These are phyloP conservation scores for Exophiala alcalophila DNA, from an alignment of 2,329 filamentous ascomycete species.

Conservation along the genomic window DNA sequence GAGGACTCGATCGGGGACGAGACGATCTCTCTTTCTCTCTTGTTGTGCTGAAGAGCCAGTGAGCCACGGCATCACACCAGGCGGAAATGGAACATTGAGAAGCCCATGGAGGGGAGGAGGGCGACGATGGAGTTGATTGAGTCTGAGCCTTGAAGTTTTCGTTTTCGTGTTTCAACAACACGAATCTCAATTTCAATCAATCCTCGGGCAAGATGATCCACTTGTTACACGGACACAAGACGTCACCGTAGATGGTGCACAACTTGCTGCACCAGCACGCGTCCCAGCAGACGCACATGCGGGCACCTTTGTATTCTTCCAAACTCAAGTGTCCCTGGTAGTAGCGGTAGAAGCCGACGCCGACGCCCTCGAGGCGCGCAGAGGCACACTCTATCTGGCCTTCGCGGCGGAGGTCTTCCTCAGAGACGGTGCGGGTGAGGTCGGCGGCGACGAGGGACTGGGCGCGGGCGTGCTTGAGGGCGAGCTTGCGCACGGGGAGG, in stretches of 20 bases:
- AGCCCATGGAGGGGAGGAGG: no score
- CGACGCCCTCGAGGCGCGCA: conserved; percentile 26
- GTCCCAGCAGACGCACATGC: conserved; percentile 30
- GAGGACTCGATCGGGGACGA: no score
- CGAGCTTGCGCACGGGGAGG: conserved; percentile 11
- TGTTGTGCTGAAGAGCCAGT: no score
- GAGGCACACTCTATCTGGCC: conserved; percentile 25
- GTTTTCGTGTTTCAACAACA: background rate
- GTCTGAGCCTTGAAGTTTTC: background rate
- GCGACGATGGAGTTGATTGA: no score
- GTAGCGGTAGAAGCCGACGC: conserved; percentile 28
- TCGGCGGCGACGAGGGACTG: background rate
- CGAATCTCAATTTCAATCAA: conserved; percentile 1
- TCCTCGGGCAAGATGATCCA: conserved; percentile 17
- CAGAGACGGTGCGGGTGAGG: conserved; percentile 10
- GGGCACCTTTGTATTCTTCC: conserved; percentile 26
- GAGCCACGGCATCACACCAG: no score
- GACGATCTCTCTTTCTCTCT: no score
- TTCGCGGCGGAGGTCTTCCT: conserved; percentile 23
- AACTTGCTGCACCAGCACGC: conserved; percentile 27
- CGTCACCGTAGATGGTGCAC: conserved; percentile 28
- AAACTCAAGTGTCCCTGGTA: conserved; percentile 28
- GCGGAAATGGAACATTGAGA: no score
- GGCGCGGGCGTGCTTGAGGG: conserved; percentile 15
- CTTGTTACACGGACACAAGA: conserved; percentile 28